Percentiles rank a stretch among this genome's conserved stretches.
Conservation (phyloP, 176 grass and related monocot genomes). For the Raddia distichophylla region DNA sequence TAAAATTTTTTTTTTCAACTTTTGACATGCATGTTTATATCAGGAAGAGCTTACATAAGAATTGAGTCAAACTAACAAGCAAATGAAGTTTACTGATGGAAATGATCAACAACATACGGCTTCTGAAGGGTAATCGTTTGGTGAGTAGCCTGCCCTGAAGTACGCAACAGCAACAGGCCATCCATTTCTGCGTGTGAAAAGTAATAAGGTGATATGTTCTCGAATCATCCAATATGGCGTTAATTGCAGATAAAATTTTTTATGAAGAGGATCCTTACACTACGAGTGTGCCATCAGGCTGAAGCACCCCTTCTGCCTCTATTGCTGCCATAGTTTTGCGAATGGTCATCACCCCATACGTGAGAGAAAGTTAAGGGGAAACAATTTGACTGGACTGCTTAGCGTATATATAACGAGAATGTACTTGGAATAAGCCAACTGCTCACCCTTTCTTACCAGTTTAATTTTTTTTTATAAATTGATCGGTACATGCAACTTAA, state of each 20-base stretch:
- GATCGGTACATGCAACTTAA: no score
- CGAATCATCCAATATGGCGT: background rate
- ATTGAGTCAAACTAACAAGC: background rate
- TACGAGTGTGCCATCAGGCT: constrained; percentile 53
- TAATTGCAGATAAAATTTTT: background rate
- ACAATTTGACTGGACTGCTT: background rate
- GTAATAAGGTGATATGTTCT: background rate
- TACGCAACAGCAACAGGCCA: constrained; percentile 48
- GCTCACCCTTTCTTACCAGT: no score
- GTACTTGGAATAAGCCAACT: no score
- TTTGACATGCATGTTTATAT: background rate
- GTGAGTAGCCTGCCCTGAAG: constrained; percentile 69
- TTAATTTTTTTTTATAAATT: no score
- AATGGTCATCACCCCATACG: constrained; percentile 54
- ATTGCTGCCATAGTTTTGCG: constrained; percentile 64
- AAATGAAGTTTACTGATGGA: background rate
- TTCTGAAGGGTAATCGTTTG: constrained; percentile 69
- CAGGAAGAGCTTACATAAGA: background rate
- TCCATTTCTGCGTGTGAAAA: constrained; percentile 44
- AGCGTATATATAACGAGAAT: no score
- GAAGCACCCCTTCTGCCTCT: constrained; percentile 48
- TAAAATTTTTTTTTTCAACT: background rate
- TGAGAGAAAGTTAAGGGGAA: constrained; percentile 47
- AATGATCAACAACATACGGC: constrained; percentile 40
- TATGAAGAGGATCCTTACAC: constrained; percentile 32